Percentiles rank a stretch among this genome's conserved stretches.
Evolutionary conservation across 805 yeast species (phyloP).

Genomic region (Zygoascus bituminiphila): DNA sequence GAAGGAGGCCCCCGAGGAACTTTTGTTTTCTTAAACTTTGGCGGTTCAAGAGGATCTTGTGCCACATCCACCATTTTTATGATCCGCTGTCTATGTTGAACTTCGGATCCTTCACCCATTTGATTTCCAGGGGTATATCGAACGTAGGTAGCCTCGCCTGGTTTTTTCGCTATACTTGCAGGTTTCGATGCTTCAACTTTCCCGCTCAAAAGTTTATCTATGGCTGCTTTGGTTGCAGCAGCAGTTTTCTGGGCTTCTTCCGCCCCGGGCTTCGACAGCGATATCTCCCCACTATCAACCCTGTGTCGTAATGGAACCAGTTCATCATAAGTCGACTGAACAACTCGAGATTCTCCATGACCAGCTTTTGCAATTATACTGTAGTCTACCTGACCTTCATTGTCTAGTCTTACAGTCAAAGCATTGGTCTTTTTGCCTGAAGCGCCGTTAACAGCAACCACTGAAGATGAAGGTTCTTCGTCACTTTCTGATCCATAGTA

Average conservation of each 20-base stretch:
- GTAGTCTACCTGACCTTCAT: slow-evolving; percentile 27
- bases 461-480: neutral
- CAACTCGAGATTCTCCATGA: slow-evolving; percentile 23
- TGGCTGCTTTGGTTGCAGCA: slow-evolving; percentile 47
- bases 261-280: slow-evolving; percentile 39
- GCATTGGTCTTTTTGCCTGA: slow-evolving; percentile 17
- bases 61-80: slow-evolving; percentile 60
- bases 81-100: slow-evolving; percentile 33
- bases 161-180: slow-evolving; percentile 19
- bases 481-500: neutral
- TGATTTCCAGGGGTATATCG: slow-evolving; percentile 36
- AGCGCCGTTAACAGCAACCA: neutral
- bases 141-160: slow-evolving; percentile 36
- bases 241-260: slow-evolving; percentile 41
- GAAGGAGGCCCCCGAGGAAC: slow-evolving; percentile 64
- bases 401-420: slow-evolving; percentile 23
- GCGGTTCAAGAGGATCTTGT: slow-evolving; percentile 82
- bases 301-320: slow-evolving; percentile 53
- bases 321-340: slow-evolving; percentile 45
- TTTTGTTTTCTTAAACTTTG: slow-evolving; percentile 62
- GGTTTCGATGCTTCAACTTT: slow-evolving; percentile 33
- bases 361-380: slow-evolving; percentile 29
- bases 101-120: slow-evolving; percentile 24
- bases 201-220: slow-evolving; percentile 43
- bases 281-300: slow-evolving; percentile 31